A percentile compares a stretch with the other conserved stretches of the same genome.
Conservation (phyloP, 1,139 yeast species). For the Candida sp. region DNA sequence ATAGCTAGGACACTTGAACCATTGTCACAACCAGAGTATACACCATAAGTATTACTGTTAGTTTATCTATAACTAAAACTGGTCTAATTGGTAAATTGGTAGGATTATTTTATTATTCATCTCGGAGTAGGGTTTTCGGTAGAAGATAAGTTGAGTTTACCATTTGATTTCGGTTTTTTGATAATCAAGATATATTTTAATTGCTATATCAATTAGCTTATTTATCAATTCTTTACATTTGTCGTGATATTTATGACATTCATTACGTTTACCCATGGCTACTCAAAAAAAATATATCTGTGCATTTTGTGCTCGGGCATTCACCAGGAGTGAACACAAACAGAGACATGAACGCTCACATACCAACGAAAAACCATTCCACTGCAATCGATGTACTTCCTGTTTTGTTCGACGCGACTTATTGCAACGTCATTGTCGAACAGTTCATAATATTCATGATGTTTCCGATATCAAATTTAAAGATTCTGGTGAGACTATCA, state of each 20-base stretch:
- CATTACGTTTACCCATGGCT: constrained; percentile 22
- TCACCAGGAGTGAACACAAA: constrained; percentile 78
- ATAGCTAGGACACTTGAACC: too few species aligned
- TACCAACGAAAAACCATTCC: constrained; percentile 80
- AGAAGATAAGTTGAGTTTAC: too few species aligned
- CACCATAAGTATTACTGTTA: too few species aligned
- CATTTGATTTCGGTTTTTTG: too few species aligned
- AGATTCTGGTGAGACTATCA: not conserved
- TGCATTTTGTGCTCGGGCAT: constrained; percentile 77
- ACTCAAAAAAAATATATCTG: constrained; percentile 67
- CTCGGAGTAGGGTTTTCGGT: too few species aligned
- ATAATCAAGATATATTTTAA: too few species aligned
- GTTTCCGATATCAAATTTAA: not conserved
- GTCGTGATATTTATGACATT: not conserved
- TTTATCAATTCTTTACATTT: not conserved
- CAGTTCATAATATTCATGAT: constrained; percentile 53
- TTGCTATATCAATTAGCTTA: too few species aligned
- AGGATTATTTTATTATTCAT: too few species aligned
- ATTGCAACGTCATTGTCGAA: constrained; percentile 72
- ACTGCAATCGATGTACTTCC: constrained; percentile 66
- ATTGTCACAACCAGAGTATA: too few species aligned
- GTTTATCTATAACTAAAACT: too few species aligned
- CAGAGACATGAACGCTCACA: constrained; percentile 83
- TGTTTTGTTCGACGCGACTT: constrained; percentile 77
- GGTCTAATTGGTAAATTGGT: too few species aligned